Conservation (phyloP, 2,329 filamentous ascomycete species). For the Lithohypha guttulata region DNA sequence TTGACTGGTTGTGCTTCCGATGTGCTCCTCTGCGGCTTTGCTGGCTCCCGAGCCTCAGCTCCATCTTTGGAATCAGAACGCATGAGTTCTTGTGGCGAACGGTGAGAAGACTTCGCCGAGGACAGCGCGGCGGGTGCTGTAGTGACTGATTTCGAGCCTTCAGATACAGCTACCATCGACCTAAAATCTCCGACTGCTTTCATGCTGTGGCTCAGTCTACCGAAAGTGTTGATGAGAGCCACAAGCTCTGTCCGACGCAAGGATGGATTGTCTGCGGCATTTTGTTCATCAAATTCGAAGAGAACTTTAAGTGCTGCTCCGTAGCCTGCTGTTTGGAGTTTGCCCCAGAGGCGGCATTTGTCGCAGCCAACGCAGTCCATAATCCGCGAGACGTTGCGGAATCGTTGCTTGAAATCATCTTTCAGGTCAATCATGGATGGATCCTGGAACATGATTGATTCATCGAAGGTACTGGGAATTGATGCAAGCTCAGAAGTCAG, state of each 20-base stretch:
- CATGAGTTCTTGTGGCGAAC: neutral
- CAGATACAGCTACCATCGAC: neutral
- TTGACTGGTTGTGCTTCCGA: neutral
- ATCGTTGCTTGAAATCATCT: conserved; percentile 93
- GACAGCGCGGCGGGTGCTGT: conserved; percentile 8
- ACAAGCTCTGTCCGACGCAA: conserved; percentile 87
- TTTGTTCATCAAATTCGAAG: conserved; percentile 75
- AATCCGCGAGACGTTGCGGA: conserved; percentile 88
- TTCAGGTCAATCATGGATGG: conserved; percentile 61
- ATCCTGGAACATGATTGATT: conserved; percentile 83
- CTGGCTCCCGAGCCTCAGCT: conserved; percentile 4
- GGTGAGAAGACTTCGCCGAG: neutral
- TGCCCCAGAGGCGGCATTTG: conserved; percentile 97
- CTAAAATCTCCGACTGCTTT: conserved; percentile 64
- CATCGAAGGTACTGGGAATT: conserved; percentile 73
- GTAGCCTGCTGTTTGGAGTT: conserved; percentile 89
- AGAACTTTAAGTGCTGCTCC: conserved; percentile 90
- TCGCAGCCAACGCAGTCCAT: conserved; percentile 99
- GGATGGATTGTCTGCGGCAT: conserved; percentile 53
- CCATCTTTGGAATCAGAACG: conserved; percentile 5
- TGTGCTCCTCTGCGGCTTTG: conserved; percentile 21
- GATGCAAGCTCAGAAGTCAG: conserved; percentile 62
- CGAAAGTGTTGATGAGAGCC: conserved; percentile 87
- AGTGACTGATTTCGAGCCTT: neutral
- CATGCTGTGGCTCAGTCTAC: conserved; percentile 72